Evolutionary conservation across 352 stramenopile species (phyloP).

Genomic region (Halophytophthora polymorphica): DNA sequence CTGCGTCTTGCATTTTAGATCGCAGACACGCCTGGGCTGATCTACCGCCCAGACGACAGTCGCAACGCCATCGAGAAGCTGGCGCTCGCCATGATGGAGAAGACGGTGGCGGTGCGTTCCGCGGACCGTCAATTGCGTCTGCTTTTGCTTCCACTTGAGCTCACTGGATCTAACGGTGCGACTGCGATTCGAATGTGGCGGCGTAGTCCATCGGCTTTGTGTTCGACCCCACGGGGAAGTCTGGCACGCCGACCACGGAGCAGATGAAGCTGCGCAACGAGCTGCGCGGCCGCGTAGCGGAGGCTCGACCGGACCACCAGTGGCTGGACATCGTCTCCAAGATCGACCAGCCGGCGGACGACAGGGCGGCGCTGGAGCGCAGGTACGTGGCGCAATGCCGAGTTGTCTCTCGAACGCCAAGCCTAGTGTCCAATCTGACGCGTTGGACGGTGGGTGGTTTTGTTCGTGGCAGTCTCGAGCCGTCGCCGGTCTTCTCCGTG

Average conservation of each 20-base stretch:
- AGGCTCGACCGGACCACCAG: conserved; percentile 38
- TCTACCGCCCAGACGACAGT: conserved; percentile 58
- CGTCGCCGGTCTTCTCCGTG: conserved; percentile 29
- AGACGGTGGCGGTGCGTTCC: conserved; percentile 55
- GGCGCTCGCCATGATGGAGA: conserved; percentile 71
- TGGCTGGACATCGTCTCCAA: conserved; percentile 89
- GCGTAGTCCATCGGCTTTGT: conserved; percentile 80
- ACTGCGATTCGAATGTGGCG: conserved; percentile 1
- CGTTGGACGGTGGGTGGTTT: neutral
- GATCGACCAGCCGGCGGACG: conserved; percentile 58
- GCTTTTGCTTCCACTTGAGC: neutral
- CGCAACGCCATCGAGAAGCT: conserved; percentile 77
- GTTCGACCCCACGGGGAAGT: conserved; percentile 70
- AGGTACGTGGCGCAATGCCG: conserved; percentile 21
- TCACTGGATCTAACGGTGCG: conserved; percentile 3
- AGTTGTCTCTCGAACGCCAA: too few species aligned
- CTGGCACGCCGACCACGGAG: conserved; percentile 56
- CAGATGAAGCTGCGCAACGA: conserved; percentile 76
- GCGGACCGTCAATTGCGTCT: neutral
- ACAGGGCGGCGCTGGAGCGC: conserved; percentile 30
- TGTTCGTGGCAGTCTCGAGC: conserved; percentile 18
- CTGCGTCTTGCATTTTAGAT: conserved; percentile 49
- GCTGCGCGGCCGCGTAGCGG: conserved; percentile 46
- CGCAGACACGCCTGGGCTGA: conserved; percentile 71
- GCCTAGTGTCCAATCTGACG: neutral